Base-by-base conservation (phyloP, 352 stramenopile species). In the Phytophthora tentaculata region DNA sequence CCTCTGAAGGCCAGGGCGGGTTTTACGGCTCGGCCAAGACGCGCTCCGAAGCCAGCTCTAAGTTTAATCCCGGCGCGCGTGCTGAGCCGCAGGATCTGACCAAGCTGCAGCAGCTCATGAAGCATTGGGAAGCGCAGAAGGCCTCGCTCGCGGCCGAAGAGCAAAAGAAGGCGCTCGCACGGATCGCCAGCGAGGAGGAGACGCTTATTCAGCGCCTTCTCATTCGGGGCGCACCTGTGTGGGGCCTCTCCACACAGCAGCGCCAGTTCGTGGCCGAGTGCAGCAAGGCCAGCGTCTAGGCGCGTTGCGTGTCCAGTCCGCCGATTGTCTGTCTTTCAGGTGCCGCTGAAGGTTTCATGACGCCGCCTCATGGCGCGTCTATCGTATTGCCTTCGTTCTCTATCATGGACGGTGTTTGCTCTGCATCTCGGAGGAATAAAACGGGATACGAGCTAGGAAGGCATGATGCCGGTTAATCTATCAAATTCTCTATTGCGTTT, bases 1-100 rank as follows among this genome's bases (percentile, higher is more conserved):
- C 91, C 16, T 91, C 74, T 45, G 88, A 96, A 67, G 91, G 91
- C 41, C 91, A 97, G 65, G 91, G 91, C 44, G 92, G 92, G 52
- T 98, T 95, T 74, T 98, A 98, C 72, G 92, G 89, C 52, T 90
- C 86, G 24, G 80, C 89, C 61, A 92, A 93, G 65, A 84, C 86
- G 67, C 84, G 86, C 48, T 92, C 86, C 8, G 84, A 95, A 58
- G 70, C 79, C 60, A 65, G 71, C 51, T 79, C 86, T 52, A 79
- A 84, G 69, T 92, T 94, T 61, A 67, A 70, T 53, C 84, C 82
- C 0, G 84, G 86, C 22, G 84, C 77, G 43, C 84, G 86, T 47
- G 86, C 81, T 17, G 86, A 95, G 67, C 76, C 76, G 43, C 70
- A 73, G 45, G 86, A 95, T 58, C 51, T 92, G 49, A 69, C 71